Conservation (phyloP, 2,329 filamentous ascomycete species). For the Scedosporium dehoogii region DNA sequence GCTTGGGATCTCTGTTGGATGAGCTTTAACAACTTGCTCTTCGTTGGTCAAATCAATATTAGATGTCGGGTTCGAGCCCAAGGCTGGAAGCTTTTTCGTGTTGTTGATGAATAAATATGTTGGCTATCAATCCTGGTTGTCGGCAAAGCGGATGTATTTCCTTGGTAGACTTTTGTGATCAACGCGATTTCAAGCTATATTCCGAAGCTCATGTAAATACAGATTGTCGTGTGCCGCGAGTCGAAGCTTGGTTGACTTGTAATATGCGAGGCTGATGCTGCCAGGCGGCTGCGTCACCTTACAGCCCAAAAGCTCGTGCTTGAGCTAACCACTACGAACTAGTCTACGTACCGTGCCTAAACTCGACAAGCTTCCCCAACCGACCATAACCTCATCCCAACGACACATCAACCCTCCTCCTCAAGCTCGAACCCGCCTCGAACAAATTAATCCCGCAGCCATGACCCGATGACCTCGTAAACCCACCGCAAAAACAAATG, state of each 20-base stretch:
- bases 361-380: not conserved
- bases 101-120: too few relatives aligned
- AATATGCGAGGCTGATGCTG: not conserved
- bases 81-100: too few relatives aligned
- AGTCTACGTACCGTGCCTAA: not conserved
- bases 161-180: too few relatives aligned
- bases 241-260: not conserved
- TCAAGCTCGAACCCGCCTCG: not conserved
- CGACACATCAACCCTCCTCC: not conserved
- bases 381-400: not conserved
- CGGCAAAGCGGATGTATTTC: too few relatives aligned
- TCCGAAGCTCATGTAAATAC: not conserved
- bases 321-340: not conserved
- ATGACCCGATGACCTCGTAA: constrained; percentile 1
- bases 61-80: too few relatives aligned
- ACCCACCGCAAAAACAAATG: constrained; percentile 36
- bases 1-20: not conserved
- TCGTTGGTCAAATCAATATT: too few relatives aligned
- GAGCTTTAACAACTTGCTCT: not conserved
- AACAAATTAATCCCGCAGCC: not conserved
- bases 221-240: not conserved
- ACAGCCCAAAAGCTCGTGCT: not conserved
- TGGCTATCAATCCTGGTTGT: too few relatives aligned
- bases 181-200: too few relatives aligned
- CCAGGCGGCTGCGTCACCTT: not conserved